Percentiles rank a stretch among this genome's conserved stretches.
These are phyloP conservation scores for Aspergillus proliferans DNA, from an alignment of 2,329 filamentous ascomycete species.

Conservation along the genomic window DNA sequence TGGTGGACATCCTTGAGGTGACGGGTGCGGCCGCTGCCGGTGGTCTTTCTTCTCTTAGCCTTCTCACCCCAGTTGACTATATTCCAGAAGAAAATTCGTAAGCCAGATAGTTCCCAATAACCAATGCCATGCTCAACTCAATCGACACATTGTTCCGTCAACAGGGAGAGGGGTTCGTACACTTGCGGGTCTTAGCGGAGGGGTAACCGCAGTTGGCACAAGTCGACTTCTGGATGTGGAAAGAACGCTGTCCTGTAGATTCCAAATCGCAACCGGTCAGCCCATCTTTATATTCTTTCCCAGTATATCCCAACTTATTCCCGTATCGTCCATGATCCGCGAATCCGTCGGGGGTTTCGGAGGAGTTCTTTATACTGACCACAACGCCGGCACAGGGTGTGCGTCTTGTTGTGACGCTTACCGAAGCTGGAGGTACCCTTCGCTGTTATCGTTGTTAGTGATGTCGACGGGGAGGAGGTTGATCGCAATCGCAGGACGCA, in stretches of 20 bases:
- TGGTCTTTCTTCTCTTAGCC: slow-evolving; percentile 99
- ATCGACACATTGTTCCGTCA: background rate
- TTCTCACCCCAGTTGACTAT: slow-evolving; percentile 99
- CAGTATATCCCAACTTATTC: slow-evolving; percentile 3
- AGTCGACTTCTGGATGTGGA: slow-evolving; percentile 99
- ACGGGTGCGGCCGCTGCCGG: slow-evolving; percentile 91
- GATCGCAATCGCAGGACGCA: slow-evolving; percentile 13
- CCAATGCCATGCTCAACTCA: background rate
- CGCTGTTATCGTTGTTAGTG: slow-evolving; percentile 50
- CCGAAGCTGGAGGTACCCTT: slow-evolving; percentile 68
- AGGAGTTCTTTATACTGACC: slow-evolving; percentile 57
- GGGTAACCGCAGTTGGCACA: slow-evolving; percentile 96
- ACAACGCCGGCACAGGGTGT: slow-evolving; percentile 97
- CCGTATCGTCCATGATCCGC: slow-evolving; percentile 8
- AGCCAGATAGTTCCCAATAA: slow-evolving; percentile 16
- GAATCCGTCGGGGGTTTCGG: slow-evolving; percentile 10
- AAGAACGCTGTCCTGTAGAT: slow-evolving; percentile 75
- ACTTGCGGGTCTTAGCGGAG: slow-evolving; percentile 94
- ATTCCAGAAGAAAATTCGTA: slow-evolving; percentile 19
- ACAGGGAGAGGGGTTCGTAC: slow-evolving; percentile 54
- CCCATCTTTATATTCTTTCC: slow-evolving; percentile 11
- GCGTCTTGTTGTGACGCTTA: slow-evolving; percentile 95
- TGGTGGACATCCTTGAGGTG: slow-evolving; percentile 89
- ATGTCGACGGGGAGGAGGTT: slow-evolving; percentile 12
- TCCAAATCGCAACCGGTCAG: slow-evolving; percentile 29